Evolutionary conservation across 768 basidiomycete genomes (phyloP), one percentile per base, ranked within the genome.

Genomic region (Tulasnella sp.): DNA sequence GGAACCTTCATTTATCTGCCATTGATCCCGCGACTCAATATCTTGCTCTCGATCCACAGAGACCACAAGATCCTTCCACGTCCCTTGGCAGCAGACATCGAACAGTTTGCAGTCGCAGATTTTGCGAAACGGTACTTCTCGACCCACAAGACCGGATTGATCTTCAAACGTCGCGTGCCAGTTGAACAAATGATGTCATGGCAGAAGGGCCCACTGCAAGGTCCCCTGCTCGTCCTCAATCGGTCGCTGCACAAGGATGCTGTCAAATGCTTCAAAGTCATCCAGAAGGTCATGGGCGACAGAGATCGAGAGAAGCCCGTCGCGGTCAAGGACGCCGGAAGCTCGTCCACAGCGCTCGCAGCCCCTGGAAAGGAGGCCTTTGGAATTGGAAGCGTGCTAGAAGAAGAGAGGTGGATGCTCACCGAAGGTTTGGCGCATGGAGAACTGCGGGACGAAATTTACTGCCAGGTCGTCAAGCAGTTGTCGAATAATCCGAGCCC

Each of bases 241-340:
- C 84, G 89, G 5, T 74, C 83, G 0, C 82, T 94, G 26, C 85
- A 87, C 73, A 89, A 87, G 77, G 90, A 95, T 75, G 92, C 92
- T 0, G 86, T 95, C 71, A 89, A 87, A 77, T 84, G 89, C 5
- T 98, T 97, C 86, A 93, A 91, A 77, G 88, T 92, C 34, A 86
- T 96, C 59, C 95, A 97, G 78, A 90, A 89, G 71, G 87, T 95
- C 62, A 98, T 97, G 94, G 94, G 94, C 42, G 95, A 97, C 77
- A 85, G 93, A 8, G 91, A 94, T 75, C 87, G 87, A 29, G 91
- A 91, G 73, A 85, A 83, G 72, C 79, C 84, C 3, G 80, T 84
- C n/a, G 75, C 74, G 6, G 81, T 87, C 52, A 86, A 86, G 4
- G 73, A 73, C 62, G 22, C 44, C 7, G 64, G 64, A 5, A 52